Evolutionary conservation across 2,329 filamentous ascomycete species (phyloP).

Genomic region (Colletotrichum eleusines): DNA sequence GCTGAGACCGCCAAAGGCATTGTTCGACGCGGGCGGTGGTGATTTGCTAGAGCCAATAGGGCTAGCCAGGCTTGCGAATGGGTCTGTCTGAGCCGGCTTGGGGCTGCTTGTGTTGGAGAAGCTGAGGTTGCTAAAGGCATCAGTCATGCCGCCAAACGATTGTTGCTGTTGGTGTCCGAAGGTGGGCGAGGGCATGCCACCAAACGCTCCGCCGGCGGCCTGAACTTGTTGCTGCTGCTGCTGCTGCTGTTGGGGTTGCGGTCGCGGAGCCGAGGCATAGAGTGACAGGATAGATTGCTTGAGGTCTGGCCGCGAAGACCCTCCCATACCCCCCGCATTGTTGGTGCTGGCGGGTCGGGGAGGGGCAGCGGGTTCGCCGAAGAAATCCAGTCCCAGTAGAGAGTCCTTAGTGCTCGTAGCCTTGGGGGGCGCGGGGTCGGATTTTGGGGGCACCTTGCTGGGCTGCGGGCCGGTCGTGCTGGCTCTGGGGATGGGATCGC

Average conservation of each 20-base stretch:
- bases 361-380: conserved; percentile 80
- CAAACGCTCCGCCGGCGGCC: conserved; percentile 67
- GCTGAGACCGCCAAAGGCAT: conserved; percentile 66
- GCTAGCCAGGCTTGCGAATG: conserved; percentile 72
- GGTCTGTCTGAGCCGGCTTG: conserved; percentile 64
- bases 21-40: conserved; percentile 52
- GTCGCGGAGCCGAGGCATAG: conserved; percentile 86
- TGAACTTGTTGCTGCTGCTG: conserved; percentile 52
- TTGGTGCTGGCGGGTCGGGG: conserved; percentile 86
- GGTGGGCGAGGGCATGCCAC: conserved; percentile 72
- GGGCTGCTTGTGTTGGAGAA: conserved; percentile 54
- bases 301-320: conserved; percentile 87
- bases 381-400: conserved; percentile 91
- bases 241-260: conserved; percentile 66
- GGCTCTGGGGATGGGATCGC: conserved; percentile 76
- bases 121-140: conserved; percentile 73
- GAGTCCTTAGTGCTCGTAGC: conserved; percentile 86
- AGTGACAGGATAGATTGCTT: conserved; percentile 98
- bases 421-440: conserved; percentile 75
- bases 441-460: conserved; percentile 69
- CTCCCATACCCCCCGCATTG: conserved; percentile 68
- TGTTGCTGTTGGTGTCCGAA: conserved; percentile 61
- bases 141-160: conserved; percentile 75
- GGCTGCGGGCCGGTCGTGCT: conserved; percentile 77
- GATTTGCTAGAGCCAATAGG: conserved; percentile 50